Evolutionary conservation across 78 protist genomes (phyloP).

Genomic region (Monosiga brevicollis): DNA sequence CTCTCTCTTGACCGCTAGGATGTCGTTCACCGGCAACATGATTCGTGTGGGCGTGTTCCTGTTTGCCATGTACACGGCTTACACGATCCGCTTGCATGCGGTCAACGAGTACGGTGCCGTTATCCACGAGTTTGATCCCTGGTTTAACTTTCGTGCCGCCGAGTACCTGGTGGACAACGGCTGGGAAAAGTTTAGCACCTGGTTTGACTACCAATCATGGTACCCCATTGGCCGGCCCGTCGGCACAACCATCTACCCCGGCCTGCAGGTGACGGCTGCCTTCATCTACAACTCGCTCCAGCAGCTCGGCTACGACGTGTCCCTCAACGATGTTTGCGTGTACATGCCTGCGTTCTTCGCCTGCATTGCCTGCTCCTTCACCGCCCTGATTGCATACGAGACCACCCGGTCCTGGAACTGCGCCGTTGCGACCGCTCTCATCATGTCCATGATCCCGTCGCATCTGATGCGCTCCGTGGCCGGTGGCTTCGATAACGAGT

Average conservation of each 20-base stretch:
- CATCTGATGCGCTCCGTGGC: conserved; percentile 96
- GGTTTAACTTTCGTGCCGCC: conserved; percentile 27
- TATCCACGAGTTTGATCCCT: conserved; percentile 89
- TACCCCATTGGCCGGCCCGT: conserved; percentile 98
- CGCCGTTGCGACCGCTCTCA: neutral
- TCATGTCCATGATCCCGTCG: conserved; percentile 18
- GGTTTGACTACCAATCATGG: conserved; percentile 91
- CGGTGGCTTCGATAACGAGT: conserved; percentile 98
- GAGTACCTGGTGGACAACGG: conserved; percentile 81
- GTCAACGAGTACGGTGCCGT: conserved; percentile 87
- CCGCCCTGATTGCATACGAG: conserved; percentile 56
- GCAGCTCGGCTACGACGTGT: conserved; percentile 55
- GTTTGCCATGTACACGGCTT: conserved; percentile 65
- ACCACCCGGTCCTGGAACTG: neutral
- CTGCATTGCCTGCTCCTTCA: conserved; percentile 64
- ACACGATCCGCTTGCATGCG: conserved; percentile 75
- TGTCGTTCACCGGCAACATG: too few species aligned
- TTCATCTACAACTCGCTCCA: conserved; percentile 60
- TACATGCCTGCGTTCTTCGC: conserved; percentile 86
- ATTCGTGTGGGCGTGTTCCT: too few species aligned
- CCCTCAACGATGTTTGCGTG: conserved; percentile 90
- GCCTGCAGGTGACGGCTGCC: conserved; percentile 90
- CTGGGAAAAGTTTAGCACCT: conserved; percentile 76
- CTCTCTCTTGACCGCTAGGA: too few species aligned
- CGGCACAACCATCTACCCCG: conserved; percentile 97